phyloP scores from a whole-genome alignment of 2,329 filamentous ascomycete species.

The Arthrobotrys megalospora region DNA sequence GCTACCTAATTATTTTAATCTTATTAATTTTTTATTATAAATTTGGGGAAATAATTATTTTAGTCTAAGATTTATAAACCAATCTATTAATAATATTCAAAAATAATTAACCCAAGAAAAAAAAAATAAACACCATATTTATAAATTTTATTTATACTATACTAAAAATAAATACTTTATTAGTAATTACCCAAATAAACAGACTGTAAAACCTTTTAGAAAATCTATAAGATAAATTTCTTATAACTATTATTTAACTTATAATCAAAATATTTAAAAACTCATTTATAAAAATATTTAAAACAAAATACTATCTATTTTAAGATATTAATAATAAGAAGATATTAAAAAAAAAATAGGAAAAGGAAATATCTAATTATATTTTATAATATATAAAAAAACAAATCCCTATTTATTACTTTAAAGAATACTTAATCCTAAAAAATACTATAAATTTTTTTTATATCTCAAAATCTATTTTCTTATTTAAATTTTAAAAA shows the following conservation, averaged over 20 bases:
- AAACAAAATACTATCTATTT: neutral
- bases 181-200: constrained; percentile 4
- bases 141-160: constrained; percentile 8
- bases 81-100: constrained; percentile 1
- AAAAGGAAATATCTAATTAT: constrained; percentile 1
- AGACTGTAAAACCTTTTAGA: neutral
- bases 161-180: neutral
- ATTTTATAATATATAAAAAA: constrained; percentile 2
- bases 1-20: neutral
- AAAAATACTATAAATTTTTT: constrained; percentile 3
- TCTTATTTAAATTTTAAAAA: constrained; percentile 19
- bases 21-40: neutral
- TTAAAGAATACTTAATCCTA: neutral
- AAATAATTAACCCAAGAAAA: constrained; percentile 3
- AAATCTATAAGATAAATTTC: neutral
- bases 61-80: neutral
- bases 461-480: constrained; percentile 10
- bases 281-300: neutral
- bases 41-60: constrained; percentile 3
- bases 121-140: neutral
- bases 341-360: neutral
- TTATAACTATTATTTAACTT: neutral
- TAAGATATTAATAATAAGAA: neutral
- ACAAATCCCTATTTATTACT: neutral
- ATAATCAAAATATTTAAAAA: neutral